phyloP scores from a whole-genome alignment of 305 asterid genomes.

The Petunia hybrid region DNA sequence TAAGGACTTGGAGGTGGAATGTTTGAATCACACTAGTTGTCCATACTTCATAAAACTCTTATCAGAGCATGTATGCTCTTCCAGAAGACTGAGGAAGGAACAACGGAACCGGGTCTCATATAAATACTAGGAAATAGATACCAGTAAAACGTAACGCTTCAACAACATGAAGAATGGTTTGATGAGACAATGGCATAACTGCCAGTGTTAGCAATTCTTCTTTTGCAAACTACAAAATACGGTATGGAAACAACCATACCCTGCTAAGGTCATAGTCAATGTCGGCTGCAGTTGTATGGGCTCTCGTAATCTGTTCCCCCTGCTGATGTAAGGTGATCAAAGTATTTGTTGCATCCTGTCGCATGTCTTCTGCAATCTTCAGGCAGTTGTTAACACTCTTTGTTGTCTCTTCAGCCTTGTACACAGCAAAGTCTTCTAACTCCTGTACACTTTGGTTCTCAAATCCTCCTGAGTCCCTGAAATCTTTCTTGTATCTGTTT shows the following conservation, averaged over 20 bases:
- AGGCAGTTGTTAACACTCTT: slow-evolving; percentile 67
- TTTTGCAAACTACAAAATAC: neutral
- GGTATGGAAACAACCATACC: slow-evolving; percentile 55
- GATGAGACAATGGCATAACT: neutral
- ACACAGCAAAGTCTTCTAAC: slow-evolving; percentile 72
- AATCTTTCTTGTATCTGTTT: slow-evolving; percentile 70
- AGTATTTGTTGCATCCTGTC: slow-evolving; percentile 92
- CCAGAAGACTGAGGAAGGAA: neutral
- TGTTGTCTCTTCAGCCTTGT: slow-evolving; percentile 94
- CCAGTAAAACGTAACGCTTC: neutral
- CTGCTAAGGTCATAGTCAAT: slow-evolving; percentile 89
- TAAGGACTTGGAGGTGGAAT: slow-evolving; percentile 8
- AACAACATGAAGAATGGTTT: neutral
- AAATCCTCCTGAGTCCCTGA: slow-evolving; percentile 77
- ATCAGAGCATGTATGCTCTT: neutral
- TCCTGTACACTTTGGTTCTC: slow-evolving; percentile 81
- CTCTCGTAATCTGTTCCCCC: slow-evolving; percentile 89
- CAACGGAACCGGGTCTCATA: no score
- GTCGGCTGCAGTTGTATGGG: slow-evolving; percentile 84
- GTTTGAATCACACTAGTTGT: neutral
- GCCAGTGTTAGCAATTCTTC: neutral
- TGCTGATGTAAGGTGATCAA: slow-evolving; percentile 85
- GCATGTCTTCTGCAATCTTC: slow-evolving; percentile 92
- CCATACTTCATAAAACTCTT: neutral
- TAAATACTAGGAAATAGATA: neutral